Percentiles rank a stretch among this genome's conserved stretches.
Conservation (phyloP, 2,329 filamentous ascomycete species). For the Colletotrichum sp. region DNA sequence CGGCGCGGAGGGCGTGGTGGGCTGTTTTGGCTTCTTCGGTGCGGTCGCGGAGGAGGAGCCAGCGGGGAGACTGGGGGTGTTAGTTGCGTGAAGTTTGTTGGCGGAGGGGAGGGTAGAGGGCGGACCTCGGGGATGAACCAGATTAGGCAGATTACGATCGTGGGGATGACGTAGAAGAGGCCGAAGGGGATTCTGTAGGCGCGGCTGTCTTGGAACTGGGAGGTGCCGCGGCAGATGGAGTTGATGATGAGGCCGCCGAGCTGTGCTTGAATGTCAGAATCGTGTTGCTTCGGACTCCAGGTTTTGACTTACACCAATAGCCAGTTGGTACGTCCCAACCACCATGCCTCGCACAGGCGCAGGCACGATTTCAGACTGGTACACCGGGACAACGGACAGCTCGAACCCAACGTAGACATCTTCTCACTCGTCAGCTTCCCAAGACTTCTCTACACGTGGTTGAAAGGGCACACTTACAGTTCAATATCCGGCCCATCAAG, state of each 20-base stretch:
- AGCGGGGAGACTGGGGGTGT: constrained; percentile 27
- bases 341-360: constrained; percentile 33
- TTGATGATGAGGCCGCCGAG: constrained; percentile 29
- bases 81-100: not conserved
- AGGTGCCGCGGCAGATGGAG: constrained; percentile 34
- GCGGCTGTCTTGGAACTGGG: constrained; percentile 29
- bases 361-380: constrained; percentile 40
- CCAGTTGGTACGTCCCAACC: constrained; percentile 39
- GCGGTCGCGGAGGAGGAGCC: constrained; percentile 32
- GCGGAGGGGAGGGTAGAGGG: not conserved
- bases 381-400: constrained; percentile 39
- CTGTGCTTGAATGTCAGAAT: not conserved
- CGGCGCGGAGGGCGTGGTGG: constrained; percentile 27
- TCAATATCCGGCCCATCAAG: constrained; percentile 38
- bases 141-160: constrained; percentile 27
- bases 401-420: constrained; percentile 45
- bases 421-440: not conserved
- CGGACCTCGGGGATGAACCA: constrained; percentile 33
- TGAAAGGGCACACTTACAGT: constrained; percentile 22
- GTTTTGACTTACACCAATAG: constrained; percentile 24
- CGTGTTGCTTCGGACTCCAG: not conserved
- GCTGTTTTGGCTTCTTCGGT: constrained; percentile 31
- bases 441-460: not conserved
- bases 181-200: constrained; percentile 40
- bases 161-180: constrained; percentile 37